Evolutionary conservation across 1,139 yeast genomes (phyloP), one percentile per base, ranked within the genome.

Genomic region (Debaryomyces nepalensis): DNA sequence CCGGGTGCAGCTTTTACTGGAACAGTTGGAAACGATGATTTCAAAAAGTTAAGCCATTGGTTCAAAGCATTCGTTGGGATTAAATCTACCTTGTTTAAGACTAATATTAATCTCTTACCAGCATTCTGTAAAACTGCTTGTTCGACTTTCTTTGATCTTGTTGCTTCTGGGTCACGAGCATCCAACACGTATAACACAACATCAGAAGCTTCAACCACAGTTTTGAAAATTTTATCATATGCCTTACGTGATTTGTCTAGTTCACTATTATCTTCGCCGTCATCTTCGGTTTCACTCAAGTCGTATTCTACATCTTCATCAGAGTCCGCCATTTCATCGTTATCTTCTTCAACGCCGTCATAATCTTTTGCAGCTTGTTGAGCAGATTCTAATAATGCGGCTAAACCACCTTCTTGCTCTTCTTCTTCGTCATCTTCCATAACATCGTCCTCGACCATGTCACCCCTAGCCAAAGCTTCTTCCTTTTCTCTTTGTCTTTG

Each of bases 91-190:
- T 93, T 93, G 73, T 93, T 93, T 55, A 93, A 72, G 30, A 93
- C 80, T 54, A 89, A 80, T 43, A 93, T 85, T 51, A 95, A 75
- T 61, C 97, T 81, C 67, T 93, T 93, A 45, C 87, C 87, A 14
- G 74, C 69, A 53, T 82, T 79, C 57, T 87, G 86, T 48, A 91
- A 70, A 29, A 93, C 91, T 1, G 95, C 88, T 60, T 88, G 86
- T 70, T 93, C 99, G 29, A 93, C 95, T 60, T 82, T 88, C 61
- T 83, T 81, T 9, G 97, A 90, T 61, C 99, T 81, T 4, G 99
- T 93, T 24, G 91, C 83, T 63, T 88, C 97, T 40, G 99, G 99
- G 66, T 93, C 97, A 65, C 99, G 83, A 3, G 99, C 97, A 68
- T 93, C 99, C 58, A 93, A 73, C 16, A 93, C 97, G 56, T 95